phyloP scores from a whole-genome alignment of 371 early-diverging fungal species.

The Mucor sp. region DNA sequence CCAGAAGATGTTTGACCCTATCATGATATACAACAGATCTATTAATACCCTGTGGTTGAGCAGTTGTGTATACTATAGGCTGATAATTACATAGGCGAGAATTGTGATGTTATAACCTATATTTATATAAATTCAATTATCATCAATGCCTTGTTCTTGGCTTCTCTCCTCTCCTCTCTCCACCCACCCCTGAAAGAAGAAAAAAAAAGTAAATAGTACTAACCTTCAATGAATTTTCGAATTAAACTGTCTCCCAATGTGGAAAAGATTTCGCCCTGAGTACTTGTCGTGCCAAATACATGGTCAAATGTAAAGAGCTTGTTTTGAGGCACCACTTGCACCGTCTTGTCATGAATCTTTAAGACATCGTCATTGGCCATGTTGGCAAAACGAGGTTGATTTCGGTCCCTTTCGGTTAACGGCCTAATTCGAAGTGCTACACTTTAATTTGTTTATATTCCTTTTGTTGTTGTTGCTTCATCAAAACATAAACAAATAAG shows the following conservation, averaged over 20 bases:
- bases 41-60: not conserved
- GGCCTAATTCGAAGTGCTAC: constrained; percentile 35
- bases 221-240: constrained; percentile 30
- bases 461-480: not conserved
- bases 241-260: constrained; percentile 27
- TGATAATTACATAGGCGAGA: constrained; percentile 83
- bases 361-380: constrained; percentile 33
- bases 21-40: not conserved
- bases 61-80: not conserved
- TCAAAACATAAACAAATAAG: not conserved
- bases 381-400: constrained; percentile 38
- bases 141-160: too few relatives aligned
- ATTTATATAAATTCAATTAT: not conserved
- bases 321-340: constrained; percentile 35
- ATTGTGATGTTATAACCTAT: constrained; percentile 88
- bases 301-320: constrained; percentile 37
- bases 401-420: constrained; percentile 31
- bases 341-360: constrained; percentile 25
- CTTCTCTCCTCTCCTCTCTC: too few relatives aligned
- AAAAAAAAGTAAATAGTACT: not conserved
- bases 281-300: constrained; percentile 36
- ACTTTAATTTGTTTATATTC: not conserved
- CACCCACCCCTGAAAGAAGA: not conserved
- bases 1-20: constrained; percentile 87
- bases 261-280: constrained; percentile 30